Base-by-base conservation (phyloP, 345 rosid species). In the Tarenaya hassleriana region DNA sequence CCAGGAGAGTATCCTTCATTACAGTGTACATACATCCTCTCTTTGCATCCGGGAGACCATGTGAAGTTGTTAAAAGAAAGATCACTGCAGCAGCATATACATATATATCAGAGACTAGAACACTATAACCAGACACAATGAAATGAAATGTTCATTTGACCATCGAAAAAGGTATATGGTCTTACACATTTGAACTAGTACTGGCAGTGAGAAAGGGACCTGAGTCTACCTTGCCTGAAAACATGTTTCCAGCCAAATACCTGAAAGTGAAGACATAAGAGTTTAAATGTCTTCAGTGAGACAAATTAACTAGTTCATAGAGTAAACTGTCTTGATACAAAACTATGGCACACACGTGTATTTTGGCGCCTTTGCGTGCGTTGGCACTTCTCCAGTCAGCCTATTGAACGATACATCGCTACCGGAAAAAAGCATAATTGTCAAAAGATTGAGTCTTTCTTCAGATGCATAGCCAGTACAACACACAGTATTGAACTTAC, bases 51-150 rank as follows among this genome's bases (percentile, higher is more conserved):
- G n/a, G n/a, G n/a, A n/a, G 74, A 80, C 69, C 61, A 62, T 16
- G 71, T 51, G 61, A 86, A 79, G 63, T 83, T 75, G 60, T 86
- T 86, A 60, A 77, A 83, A 4, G 95, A 81, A 54, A 86, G 78
- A 76, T 86, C 92, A 21, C 95, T 83, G 82, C 67, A 74, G 48
- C 29, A 60, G 52, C 41, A 66, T 51, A 47, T 7, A 15, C 14
- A 39, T 21, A n/a, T 17, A 43, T 24, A 52, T 58, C 55, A 58
- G 45, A 39, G n/a, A n/a, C n/a, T n/a, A n/a, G n/a, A n/a, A n/a
- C n/a, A n/a, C n/a, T n/a, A n/a, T n/a, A n/a, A n/a, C n/a, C n/a
- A n/a, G n/a, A n/a, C n/a, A n/a, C n/a, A n/a, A n/a, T n/a, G n/a
- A n/a, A n/a, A n/a, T n/a, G n/a, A n/a, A n/a, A n/a, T n/a, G n/a